phyloP scores from a whole-genome alignment of 345 rosid species.

The Turritis glabra region DNA sequence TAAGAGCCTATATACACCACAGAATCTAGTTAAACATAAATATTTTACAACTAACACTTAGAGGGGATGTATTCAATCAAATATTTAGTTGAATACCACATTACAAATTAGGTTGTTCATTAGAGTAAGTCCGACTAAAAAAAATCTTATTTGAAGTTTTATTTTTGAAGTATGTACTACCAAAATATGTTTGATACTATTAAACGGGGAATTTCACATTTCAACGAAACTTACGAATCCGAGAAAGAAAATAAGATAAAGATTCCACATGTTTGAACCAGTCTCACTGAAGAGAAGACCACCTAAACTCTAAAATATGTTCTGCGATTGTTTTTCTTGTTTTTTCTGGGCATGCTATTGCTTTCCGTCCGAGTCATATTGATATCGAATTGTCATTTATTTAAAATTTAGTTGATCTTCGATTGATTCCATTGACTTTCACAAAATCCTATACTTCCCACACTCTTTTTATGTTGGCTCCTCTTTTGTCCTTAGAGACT shows the following conservation, averaged over 20 bases:
- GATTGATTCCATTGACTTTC: not conserved
- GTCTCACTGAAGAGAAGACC: conserved; percentile 10
- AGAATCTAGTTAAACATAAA: conserved; percentile 14
- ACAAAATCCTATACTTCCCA: conserved; percentile 1
- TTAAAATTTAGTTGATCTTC: not conserved
- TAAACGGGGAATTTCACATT: not conserved
- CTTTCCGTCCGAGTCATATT: not conserved
- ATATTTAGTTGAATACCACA: not conserved
- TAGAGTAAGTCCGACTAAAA: not conserved
- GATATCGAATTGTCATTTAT: not conserved
- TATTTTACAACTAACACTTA: no score
- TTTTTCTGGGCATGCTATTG: not conserved
- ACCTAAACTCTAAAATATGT: not conserved
- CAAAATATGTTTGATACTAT: not conserved
- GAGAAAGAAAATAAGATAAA: no score
- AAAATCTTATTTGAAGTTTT: not conserved
- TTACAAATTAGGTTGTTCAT: not conserved
- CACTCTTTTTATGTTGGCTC: not conserved
- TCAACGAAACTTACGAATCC: not conserved
- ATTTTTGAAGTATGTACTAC: not conserved
- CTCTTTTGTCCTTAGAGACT: not conserved
- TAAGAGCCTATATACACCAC: not conserved
- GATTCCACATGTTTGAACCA: conserved; percentile 18
- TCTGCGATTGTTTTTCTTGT: not conserved
- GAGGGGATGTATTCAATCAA: not conserved